Conservation (phyloP, 2,329 filamentous ascomycete genomes). For the Pseudogymnoascus sp. region DNA sequence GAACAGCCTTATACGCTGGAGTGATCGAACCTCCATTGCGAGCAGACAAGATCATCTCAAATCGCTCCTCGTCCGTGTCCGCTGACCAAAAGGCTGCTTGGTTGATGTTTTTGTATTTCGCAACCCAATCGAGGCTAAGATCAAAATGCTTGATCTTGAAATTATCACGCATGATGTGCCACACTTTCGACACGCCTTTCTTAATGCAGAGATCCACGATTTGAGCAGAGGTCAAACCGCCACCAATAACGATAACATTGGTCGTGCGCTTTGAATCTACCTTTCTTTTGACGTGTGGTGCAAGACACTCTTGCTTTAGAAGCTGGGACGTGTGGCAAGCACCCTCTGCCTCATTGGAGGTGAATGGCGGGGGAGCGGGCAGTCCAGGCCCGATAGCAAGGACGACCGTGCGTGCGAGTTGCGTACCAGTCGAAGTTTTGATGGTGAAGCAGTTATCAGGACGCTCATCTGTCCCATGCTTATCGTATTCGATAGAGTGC, state of each 20-base stretch:
- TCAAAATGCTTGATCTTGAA: constrained; percentile 67
- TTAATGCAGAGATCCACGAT: constrained; percentile 60
- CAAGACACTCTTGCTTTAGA: constrained; percentile 13
- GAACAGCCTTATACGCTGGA: constrained; percentile 57
- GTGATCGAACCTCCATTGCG: constrained; percentile 67
- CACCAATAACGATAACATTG: constrained; percentile 64
- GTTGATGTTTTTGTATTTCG: constrained; percentile 71
- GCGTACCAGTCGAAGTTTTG: constrained; percentile 44
- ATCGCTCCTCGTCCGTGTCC: constrained; percentile 61
- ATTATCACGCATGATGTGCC: constrained; percentile 58
- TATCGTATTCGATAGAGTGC: constrained; percentile 19
- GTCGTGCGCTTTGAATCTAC: constrained; percentile 46
- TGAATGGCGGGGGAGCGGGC: constrained; percentile 31
- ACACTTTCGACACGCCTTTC: constrained; percentile 59
- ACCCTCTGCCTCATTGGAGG: constrained; percentile 17
- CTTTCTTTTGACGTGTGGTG: constrained; percentile 39
- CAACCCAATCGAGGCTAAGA: constrained; percentile 70
- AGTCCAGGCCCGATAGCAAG: constrained; percentile 57
- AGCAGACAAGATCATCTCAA: constrained; percentile 57
- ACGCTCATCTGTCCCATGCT: neutral
- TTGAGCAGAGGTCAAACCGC: constrained; percentile 70
- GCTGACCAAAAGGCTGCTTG: constrained; percentile 73
- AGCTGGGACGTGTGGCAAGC: constrained; percentile 11
- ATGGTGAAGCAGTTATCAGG: constrained; percentile 57
- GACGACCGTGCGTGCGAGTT: constrained; percentile 57